Evolutionary conservation across 768 basidiomycete species (phyloP), one percentile per base, ranked within the genome.

Genomic region (Naganishia kalamii): DNA sequence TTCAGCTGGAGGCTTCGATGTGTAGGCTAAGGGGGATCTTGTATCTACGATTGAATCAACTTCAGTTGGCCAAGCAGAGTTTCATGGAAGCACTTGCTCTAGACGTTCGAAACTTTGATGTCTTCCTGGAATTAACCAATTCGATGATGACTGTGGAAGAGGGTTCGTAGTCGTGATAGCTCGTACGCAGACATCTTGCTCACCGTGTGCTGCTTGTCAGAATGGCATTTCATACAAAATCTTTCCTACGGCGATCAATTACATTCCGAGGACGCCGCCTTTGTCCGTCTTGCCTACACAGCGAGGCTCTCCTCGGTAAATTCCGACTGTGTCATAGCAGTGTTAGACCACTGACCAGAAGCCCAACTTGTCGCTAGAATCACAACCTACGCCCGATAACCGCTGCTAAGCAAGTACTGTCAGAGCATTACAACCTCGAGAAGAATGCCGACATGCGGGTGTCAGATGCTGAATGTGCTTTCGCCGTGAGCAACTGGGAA

Each of bases 81-180:
- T 96, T 97, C 73, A 88, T 96, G 86, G 94, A 99, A 73, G 93
- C 96, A 0, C 82, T 99, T 23, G 84, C 88, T 1, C 82, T 97
- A 23, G 96, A 99, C 70, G 90, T 97, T 35, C 96, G 96, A 78
- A 98, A 94, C 77, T 98, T 91, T 71, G 96, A 98, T 69, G 87
- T 92, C 1, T 97, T 96, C 73, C 87, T 89, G 66, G 88, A 92
- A 67, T 83, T 99, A 11, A 81, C 97, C 29, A 87, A 85, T 21
- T 90, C 93, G 75, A 94, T 98, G 91, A 90, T 99, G 89, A 86
- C 88, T 12, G 86, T 89, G 0, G 87, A 91, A 65, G 96, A 99
- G 85, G 94, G 94, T 90, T 46, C 57, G 78, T 69, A 0, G 11
- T 5, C 40, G 30, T 23, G 33, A 8, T 6, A 5, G 7, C 21